Conservation (phyloP, 1,284 basidiomycete species). For the Trametes hirsuta region DNA sequence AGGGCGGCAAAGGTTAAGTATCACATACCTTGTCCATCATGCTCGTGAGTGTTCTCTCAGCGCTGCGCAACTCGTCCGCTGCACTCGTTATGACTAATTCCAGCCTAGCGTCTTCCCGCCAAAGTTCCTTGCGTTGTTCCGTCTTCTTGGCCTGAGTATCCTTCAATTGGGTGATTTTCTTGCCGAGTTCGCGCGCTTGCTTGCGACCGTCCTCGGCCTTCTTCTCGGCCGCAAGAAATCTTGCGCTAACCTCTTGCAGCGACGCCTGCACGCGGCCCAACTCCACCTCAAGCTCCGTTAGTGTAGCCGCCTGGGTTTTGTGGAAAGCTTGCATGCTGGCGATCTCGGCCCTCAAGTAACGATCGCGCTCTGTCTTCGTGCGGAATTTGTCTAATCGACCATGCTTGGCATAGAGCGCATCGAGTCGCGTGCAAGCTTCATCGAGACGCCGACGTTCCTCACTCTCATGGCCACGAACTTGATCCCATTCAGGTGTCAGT, state of each 20-base stretch:
- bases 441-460: slow-evolving; percentile 77
- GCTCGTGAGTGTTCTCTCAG: slow-evolving; percentile 79
- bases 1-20: no score
- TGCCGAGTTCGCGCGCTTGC: slow-evolving; percentile 67
- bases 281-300: slow-evolving; percentile 53
- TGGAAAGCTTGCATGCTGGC: slow-evolving; percentile 64
- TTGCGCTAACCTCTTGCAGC: slow-evolving; percentile 59
- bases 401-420: slow-evolving; percentile 84
- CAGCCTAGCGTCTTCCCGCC: slow-evolving; percentile 94
- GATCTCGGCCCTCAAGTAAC: slow-evolving; percentile 79
- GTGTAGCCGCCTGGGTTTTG: slow-evolving; percentile 50
- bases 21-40: slow-evolving; percentile 92
- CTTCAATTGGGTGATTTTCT: slow-evolving; percentile 68
- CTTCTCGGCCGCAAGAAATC: slow-evolving; percentile 63
- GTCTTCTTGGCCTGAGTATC: slow-evolving; percentile 73
- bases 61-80: slow-evolving; percentile 76
- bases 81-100: slow-evolving; percentile 79
- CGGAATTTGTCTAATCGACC: slow-evolving; percentile 85
- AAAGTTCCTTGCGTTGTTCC: slow-evolving; percentile 89
- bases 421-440: slow-evolving; percentile 68
- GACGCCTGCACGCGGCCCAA: slow-evolving; percentile 48
- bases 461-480: slow-evolving; percentile 57
- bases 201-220: slow-evolving; percentile 81
- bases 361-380: slow-evolving; percentile 83
- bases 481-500: slow-evolving; percentile 70